phyloP scores from a whole-genome alignment of 2,329 filamentous ascomycete genomes.

The Penicillium psychrosexuale region DNA sequence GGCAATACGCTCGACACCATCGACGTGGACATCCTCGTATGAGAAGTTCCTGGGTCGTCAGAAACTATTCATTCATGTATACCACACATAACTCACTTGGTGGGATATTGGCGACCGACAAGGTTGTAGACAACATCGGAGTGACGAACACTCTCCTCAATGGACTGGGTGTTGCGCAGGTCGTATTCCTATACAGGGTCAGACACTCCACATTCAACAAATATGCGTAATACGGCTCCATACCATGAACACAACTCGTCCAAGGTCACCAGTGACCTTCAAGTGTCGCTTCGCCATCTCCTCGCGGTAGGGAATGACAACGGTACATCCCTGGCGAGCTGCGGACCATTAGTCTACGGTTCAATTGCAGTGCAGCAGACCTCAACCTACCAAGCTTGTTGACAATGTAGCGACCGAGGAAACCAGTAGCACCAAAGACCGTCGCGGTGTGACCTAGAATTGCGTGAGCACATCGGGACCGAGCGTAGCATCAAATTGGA shows the following conservation, averaged over 20 bases:
- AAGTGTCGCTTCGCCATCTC: constrained; percentile 97
- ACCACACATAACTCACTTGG: constrained; percentile 64
- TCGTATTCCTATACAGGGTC: constrained; percentile 72
- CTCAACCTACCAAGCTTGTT: constrained; percentile 72
- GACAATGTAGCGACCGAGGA: constrained; percentile 94
- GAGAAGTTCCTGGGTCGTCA: constrained; percentile 75
- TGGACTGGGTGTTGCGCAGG: constrained; percentile 86
- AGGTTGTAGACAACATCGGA: constrained; percentile 98
- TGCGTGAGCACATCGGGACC: constrained; percentile 26
- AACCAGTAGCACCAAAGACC: constrained; percentile 95
- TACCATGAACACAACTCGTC: constrained; percentile 81
- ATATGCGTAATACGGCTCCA: neutral
- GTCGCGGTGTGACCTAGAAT: constrained; percentile 83
- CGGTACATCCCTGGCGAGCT: constrained; percentile 92
- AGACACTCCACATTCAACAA: neutral
- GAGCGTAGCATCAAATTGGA: constrained; percentile 17
- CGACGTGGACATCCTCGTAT: constrained; percentile 86
- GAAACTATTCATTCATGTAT: constrained; percentile 28
- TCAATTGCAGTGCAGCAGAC: neutral
- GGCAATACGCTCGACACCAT: constrained; percentile 86
- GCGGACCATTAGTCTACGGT: constrained; percentile 27
- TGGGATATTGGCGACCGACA: constrained; percentile 89
- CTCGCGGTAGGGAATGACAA: constrained; percentile 89
- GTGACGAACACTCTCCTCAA: constrained; percentile 94
- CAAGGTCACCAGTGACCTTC: constrained; percentile 92